phyloP scores from a whole-genome alignment of 331 rosid genomes.

The Rhamnella rubrinervis region DNA sequence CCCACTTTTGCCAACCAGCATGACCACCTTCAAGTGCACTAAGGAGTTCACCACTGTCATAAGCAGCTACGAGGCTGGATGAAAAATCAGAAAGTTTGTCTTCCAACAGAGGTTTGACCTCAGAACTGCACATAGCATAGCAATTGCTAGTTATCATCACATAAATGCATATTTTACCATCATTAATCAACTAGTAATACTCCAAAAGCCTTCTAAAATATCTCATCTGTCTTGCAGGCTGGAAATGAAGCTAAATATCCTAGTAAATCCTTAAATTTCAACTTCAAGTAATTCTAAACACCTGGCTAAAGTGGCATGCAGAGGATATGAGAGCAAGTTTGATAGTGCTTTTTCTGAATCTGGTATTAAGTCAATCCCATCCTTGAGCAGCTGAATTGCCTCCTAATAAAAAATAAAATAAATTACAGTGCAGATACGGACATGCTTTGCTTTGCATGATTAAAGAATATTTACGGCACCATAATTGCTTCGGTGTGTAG shows the following conservation, averaged over 20 bases:
- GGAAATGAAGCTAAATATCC: not conserved
- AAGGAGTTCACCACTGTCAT: slow-evolving; percentile 67
- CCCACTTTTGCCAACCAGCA: slow-evolving; percentile 96
- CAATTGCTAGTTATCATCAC: slow-evolving; percentile 8
- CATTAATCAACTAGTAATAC: slow-evolving; percentile 5
- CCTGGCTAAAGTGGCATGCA: slow-evolving; percentile 68
- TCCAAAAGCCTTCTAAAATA: not conserved
- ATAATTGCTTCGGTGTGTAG: not conserved
- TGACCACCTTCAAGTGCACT: slow-evolving; percentile 83
- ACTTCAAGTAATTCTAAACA: slow-evolving; percentile 24
- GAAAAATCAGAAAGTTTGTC: slow-evolving; percentile 79
- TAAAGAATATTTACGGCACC: slow-evolving; percentile 6
- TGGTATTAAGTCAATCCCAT: slow-evolving; percentile 75
- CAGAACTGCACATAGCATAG: slow-evolving; percentile 61
- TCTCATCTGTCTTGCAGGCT: no score
- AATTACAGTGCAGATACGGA: slow-evolving; percentile 11
- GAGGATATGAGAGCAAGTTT: slow-evolving; percentile 84
- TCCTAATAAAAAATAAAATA: slow-evolving; percentile 51
- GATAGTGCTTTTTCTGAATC: slow-evolving; percentile 77
- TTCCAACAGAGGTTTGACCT: slow-evolving; percentile 65
- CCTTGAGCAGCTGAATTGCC: slow-evolving; percentile 74
- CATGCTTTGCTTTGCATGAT: slow-evolving; percentile 13
- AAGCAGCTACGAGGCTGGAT: slow-evolving; percentile 69
- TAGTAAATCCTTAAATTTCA: slow-evolving; percentile 6
- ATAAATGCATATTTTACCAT: not conserved